Conservation (phyloP, 106 monocot genomes). For the Alisma plantagoaquatica region DNA sequence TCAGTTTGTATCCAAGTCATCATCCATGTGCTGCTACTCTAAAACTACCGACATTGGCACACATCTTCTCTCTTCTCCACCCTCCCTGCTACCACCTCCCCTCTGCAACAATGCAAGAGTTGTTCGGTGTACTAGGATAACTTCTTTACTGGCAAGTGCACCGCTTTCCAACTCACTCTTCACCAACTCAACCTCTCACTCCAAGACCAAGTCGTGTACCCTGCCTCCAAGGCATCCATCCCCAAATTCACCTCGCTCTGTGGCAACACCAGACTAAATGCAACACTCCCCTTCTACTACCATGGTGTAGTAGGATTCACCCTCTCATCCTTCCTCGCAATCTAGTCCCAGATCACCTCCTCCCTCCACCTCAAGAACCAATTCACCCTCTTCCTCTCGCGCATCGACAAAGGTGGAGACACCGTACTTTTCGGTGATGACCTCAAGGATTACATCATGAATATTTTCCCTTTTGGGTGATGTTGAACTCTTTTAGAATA, state of each 20-base stretch:
- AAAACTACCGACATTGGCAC: no score
- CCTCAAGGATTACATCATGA: no score
- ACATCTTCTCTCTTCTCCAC: no score
- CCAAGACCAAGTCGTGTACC: slow-evolving; percentile 1
- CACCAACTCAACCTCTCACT: slow-evolving; percentile 3
- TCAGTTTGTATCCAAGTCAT: no score
- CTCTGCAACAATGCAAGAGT: no score
- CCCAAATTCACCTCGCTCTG: slow-evolving; percentile 11
- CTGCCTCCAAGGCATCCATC: not conserved
- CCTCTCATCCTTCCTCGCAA: not conserved
- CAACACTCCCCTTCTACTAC: no score
- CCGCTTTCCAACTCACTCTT: slow-evolving; percentile 7
- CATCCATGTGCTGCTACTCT: no score
- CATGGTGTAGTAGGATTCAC: slow-evolving; percentile 22
- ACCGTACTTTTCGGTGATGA: slow-evolving; percentile 22
- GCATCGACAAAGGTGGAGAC: slow-evolving; percentile 3
- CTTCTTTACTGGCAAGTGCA: no score
- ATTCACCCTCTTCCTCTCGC: slow-evolving; percentile 29
- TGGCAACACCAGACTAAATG: not conserved
- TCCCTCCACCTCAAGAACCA: slow-evolving; percentile 12
- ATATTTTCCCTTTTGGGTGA: slow-evolving; percentile 16
- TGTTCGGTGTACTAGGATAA: no score
- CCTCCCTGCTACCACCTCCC: no score
- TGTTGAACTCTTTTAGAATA: no score
- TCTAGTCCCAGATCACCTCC: slow-evolving; percentile 19